Evolutionary conservation across 2,329 filamentous ascomycete genomes (phyloP).

Genomic region (Dendrostoma leiphaemia): DNA sequence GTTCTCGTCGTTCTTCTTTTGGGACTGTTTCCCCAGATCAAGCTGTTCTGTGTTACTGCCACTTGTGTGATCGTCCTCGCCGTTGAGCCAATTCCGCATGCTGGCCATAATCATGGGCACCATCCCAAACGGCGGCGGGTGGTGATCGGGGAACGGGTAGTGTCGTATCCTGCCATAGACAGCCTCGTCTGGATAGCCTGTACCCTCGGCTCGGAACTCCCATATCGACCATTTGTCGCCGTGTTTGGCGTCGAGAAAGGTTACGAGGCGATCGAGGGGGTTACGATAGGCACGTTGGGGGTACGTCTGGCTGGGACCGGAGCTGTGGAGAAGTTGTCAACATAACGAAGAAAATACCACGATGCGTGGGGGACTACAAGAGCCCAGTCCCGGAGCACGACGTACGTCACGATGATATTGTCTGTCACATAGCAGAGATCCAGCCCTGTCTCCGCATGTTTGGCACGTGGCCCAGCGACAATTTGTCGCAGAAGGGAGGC

Average conservation of each 20-base stretch:
- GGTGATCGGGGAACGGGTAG: slow-evolving; percentile 96
- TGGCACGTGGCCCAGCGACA: slow-evolving; percentile 80
- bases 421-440: slow-evolving; percentile 96
- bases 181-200: slow-evolving; percentile 87
- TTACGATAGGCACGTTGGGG: slow-evolving; percentile 93
- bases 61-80: slow-evolving; percentile 34
- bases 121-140: slow-evolving; percentile 88
- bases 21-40: slow-evolving; percentile 7
- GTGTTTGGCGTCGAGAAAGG: slow-evolving; percentile 85
- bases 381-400: slow-evolving; percentile 6
- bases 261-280: slow-evolving; percentile 80
- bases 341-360: no score
- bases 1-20: slow-evolving; percentile 19
- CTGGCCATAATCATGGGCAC: slow-evolving; percentile 87
- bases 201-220: slow-evolving; percentile 96
- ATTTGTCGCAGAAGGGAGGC: slow-evolving; percentile 83
- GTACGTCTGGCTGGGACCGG: slow-evolving; percentile 84
- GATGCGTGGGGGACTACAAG: background rate
- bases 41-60: slow-evolving; percentile 11
- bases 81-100: slow-evolving; percentile 84
- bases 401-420: slow-evolving; percentile 64
- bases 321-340: slow-evolving; percentile 60
- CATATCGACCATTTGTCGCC: slow-evolving; percentile 87
- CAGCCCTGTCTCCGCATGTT: slow-evolving; percentile 82
- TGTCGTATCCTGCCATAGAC: slow-evolving; percentile 85